Conservation (phyloP, 495 filamentous ascomycete genomes). For the Neurospora sp. region DNA sequence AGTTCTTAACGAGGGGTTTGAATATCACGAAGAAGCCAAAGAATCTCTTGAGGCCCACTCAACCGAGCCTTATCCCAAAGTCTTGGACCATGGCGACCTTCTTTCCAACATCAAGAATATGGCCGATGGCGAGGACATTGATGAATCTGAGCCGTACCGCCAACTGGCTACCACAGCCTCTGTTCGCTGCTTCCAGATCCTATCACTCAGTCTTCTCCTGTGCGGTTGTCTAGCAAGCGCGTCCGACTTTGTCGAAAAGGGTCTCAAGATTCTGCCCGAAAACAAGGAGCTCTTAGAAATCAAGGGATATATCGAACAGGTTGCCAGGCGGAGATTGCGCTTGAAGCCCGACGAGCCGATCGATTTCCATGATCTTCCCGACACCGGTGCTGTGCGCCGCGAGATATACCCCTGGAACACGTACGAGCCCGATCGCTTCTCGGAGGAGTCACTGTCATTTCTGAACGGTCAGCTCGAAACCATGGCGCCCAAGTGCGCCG, state of each 20-base stretch:
- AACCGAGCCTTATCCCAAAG: conserved; percentile 20
- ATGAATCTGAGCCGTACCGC: conserved; percentile 20
- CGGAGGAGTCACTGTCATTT: conserved; percentile 50
- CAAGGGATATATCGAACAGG: conserved; percentile 35
- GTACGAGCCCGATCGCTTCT: conserved; percentile 78
- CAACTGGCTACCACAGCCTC: conserved; percentile 32
- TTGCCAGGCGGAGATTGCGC: conserved; percentile 35
- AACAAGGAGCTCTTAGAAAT: conserved; percentile 39
- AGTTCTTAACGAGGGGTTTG: conserved; percentile 54
- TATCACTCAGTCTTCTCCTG: conserved; percentile 50
- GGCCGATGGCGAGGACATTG: conserved; percentile 19
- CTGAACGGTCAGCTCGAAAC: conserved; percentile 56
- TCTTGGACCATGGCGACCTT: conserved; percentile 33
- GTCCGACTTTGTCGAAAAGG: conserved; percentile 51
- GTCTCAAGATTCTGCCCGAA: conserved; percentile 29
- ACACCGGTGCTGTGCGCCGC: conserved; percentile 66
- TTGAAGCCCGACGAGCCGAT: conserved; percentile 29
- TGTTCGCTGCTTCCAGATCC: conserved; percentile 42
- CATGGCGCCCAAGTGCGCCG: conserved; percentile 61
- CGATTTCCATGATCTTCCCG: conserved; percentile 46
- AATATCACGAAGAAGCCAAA: conserved; percentile 50
- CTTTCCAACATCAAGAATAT: conserved; percentile 25
- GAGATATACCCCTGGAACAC: conserved; percentile 93
- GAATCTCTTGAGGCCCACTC: conserved; percentile 29
- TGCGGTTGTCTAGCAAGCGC: conserved; percentile 66